Evolutionary conservation across 2,329 filamentous ascomycete species (phyloP).

Genomic region (Colletotrichum sp.): DNA sequence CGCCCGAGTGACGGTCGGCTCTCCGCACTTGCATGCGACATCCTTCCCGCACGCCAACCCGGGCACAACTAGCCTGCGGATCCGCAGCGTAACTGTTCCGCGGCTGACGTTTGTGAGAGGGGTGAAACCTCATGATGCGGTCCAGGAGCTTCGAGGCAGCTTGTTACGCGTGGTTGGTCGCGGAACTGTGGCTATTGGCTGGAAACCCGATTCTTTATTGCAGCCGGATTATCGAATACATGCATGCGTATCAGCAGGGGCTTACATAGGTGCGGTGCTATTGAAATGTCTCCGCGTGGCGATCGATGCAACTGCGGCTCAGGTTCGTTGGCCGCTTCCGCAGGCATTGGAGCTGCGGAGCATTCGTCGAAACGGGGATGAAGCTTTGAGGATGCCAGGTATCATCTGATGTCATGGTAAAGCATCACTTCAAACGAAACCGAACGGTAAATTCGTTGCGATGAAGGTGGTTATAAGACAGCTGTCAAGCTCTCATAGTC

Average conservation of each 20-base stretch:
- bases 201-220: not conserved
- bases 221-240: not conserved
- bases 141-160: not conserved
- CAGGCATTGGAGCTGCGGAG: not conserved
- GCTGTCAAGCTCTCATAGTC: not conserved
- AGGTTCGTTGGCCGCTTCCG: not conserved
- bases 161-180: not conserved
- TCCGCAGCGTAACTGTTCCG: not conserved
- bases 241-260: not conserved
- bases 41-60: not conserved
- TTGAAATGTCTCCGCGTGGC: not conserved
- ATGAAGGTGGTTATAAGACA: not conserved
- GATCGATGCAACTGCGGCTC: not conserved
- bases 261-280: not conserved
- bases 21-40: not conserved
- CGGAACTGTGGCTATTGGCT: not conserved
- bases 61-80: not conserved
- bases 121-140: not conserved
- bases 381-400: not conserved
- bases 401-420: not conserved
- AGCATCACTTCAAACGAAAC: constrained; percentile 1
- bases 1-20: not conserved
- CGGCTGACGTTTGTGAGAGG: not conserved
- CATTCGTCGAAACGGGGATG: not conserved
- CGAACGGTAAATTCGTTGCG: not conserved